Percentiles rank a stretch among this genome's conserved stretches.
Conservation (phyloP, 2,329 filamentous ascomycete genomes). For the Elsinoe arachidis region DNA sequence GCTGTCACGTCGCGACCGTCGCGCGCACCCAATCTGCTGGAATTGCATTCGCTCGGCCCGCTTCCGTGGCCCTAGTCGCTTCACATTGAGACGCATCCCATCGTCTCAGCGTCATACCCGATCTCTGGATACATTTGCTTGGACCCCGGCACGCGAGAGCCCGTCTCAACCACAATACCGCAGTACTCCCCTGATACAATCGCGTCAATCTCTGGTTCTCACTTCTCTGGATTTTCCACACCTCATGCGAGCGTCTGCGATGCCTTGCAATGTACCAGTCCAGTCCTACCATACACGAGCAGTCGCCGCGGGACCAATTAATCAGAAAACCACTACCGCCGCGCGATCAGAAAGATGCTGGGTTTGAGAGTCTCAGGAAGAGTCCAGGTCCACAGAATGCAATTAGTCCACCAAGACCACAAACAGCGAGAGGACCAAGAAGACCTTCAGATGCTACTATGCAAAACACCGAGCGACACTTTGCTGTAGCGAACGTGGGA, state of each 20-base stretch:
- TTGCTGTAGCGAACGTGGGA: constrained; percentile 35
- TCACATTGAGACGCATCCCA: constrained; percentile 8
- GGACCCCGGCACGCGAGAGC: neutral
- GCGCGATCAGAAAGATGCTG: neutral
- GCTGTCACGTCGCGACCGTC: neutral
- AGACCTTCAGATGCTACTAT: neutral
- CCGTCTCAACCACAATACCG: neutral
- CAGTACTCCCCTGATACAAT: neutral
- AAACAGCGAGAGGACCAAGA: constrained; percentile 1
- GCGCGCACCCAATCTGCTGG: neutral
- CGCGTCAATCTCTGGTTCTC: neutral
- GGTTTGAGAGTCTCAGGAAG: neutral
- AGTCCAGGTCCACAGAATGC: constrained; percentile 3
- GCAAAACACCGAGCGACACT: constrained; percentile 24
- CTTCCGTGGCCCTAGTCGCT: constrained; percentile 4
- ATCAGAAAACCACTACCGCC: neutral
- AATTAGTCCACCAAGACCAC: neutral
- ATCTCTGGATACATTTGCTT: neutral
- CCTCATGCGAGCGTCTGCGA: neutral
- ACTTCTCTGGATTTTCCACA: neutral
- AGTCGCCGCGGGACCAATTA: constrained; percentile 1
- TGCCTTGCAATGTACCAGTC: constrained; percentile 9
- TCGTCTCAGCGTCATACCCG: constrained; percentile 11
- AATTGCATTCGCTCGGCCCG: constrained; percentile 1
- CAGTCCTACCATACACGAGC: constrained; percentile 5